Evolutionary conservation across 2,329 filamentous ascomycete species (phyloP), one percentile per base, ranked within the genome.

Genomic region (Aspergillus ochraceoroseus): DNA sequence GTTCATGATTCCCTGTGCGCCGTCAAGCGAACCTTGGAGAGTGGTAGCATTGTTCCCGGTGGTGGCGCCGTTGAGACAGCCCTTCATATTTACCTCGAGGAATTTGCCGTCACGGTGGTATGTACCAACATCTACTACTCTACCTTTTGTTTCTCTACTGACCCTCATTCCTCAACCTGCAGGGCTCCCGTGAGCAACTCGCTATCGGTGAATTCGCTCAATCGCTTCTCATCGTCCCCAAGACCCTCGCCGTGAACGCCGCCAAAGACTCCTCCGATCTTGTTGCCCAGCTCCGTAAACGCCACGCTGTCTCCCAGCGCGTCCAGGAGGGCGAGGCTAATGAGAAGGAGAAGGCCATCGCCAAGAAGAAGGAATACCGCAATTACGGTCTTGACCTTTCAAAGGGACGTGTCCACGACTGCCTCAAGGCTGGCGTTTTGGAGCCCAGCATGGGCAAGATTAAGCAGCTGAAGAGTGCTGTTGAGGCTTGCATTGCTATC

Each of bases 401-500:
- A 42, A 88, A 85, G 65, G 92, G 92, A 54, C 90, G 87, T 65
- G 87, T 96, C 43, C 83, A 89, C 40, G 92, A 98, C 66, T 82
- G 87, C 71, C 74, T 98, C 59, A 96, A 96, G 77, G 82, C 87
- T 8, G 92, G 92, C 61, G 89, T 98, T 47, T 68, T 98, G 61
- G 92, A 98, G 74, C 92, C 92, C 20, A 94, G 85, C 69, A 88
- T 98, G 74, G 95, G 90, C 78, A 98, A 98, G 77, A 79, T 98
- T 54, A 85, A 90, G 69, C 92, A 96, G 75, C 75, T 98, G 62
- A 98, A 98, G 83, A 94, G 85, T 69, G 92, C 92, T 18, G 92
- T 98, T 34, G 92, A 98, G 72, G 92, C 92, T 40, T 96, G 92
- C 68, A 94, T 98, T 68, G 86, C 88, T 62, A 96, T 98, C 65